Conservation (phyloP, 1,284 basidiomycete genomes). For the Leccinum griseonigrum region DNA sequence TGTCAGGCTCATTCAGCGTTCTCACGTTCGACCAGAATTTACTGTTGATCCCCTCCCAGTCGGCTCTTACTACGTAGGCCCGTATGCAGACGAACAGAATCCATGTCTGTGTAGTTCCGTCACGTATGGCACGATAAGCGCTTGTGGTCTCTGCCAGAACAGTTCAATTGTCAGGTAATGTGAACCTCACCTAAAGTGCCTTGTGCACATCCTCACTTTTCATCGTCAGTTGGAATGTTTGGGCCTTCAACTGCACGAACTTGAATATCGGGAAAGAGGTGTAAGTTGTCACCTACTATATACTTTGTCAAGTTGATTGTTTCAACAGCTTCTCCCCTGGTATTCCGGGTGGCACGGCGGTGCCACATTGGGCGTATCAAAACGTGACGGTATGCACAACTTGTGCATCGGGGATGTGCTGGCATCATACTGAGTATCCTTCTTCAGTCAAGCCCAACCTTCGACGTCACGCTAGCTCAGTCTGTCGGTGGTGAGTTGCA, state of each 20-base stretch:
- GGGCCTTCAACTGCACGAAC: slow-evolving; percentile 24
- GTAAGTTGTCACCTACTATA: not conserved
- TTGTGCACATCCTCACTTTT: not conserved
- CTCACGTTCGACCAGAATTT: slow-evolving; percentile 24
- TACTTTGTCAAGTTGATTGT: slow-evolving; percentile 3
- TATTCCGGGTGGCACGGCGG: slow-evolving; percentile 26
- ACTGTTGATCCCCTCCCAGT: slow-evolving; percentile 15
- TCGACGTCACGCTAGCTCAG: slow-evolving; percentile 25
- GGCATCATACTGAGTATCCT: slow-evolving; percentile 1
- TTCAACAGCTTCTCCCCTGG: slow-evolving; percentile 19
- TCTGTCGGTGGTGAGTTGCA: slow-evolving; percentile 23
- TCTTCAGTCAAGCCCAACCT: slow-evolving; percentile 15
- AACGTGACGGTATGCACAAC: slow-evolving; percentile 27
- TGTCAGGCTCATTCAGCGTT: not conserved
- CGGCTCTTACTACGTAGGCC: slow-evolving; percentile 23
- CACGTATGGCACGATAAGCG: slow-evolving; percentile 33
- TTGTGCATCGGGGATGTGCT: not conserved
- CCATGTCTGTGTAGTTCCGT: slow-evolving; percentile 35
- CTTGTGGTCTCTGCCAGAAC: slow-evolving; percentile 36
- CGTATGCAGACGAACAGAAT: slow-evolving; percentile 14
- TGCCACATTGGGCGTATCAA: slow-evolving; percentile 35
- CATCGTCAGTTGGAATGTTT: slow-evolving; percentile 29
- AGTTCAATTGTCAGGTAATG: slow-evolving; percentile 18
- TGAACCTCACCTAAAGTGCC: not conserved
- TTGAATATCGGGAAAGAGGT: too few species aligned